A percentile compares a stretch with the other conserved stretches of the same genome.
Conservation (phyloP, 202 grass and related monocot genomes). For the Panicum hallii region DNA sequence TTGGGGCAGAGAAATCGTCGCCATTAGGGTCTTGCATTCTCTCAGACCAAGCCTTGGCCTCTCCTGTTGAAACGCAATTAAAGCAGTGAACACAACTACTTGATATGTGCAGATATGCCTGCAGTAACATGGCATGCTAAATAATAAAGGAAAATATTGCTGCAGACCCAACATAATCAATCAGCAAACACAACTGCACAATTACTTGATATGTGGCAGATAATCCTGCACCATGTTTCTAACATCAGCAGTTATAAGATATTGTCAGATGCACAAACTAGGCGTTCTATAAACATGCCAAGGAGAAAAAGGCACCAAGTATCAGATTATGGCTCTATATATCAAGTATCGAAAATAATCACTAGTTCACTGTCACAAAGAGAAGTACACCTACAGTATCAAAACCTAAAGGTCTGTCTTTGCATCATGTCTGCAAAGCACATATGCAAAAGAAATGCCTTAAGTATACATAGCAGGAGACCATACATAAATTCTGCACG, state of each 20-base stretch:
- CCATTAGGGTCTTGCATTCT: constrained; percentile 66
- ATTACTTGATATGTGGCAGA: constrained; percentile 5
- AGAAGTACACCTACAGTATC: too few species aligned
- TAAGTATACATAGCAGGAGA: too few species aligned
- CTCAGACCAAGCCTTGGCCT: constrained; percentile 1
- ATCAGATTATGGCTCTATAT: too few species aligned
- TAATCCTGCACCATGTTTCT: neutral
- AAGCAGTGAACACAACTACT: neutral
- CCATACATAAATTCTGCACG: too few species aligned
- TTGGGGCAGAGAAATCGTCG: constrained; percentile 50
- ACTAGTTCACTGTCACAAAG: too few species aligned
- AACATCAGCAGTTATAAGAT: too few species aligned
- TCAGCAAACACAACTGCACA: neutral
- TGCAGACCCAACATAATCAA: too few species aligned
- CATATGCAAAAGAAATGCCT: too few species aligned
- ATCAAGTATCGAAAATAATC: too few species aligned
- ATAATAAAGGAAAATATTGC: neutral
- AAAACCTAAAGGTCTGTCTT: too few species aligned
- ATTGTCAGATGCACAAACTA: neutral
- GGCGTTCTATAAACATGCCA: neutral
- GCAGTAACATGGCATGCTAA: neutral
- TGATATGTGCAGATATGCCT: neutral
- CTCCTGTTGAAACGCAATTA: constrained; percentile 41
- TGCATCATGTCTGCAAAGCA: too few species aligned
- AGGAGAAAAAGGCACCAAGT: neutral